phyloP scores from a whole-genome alignment of 352 stramenopile species.

The Globisporangium barbulae region DNA sequence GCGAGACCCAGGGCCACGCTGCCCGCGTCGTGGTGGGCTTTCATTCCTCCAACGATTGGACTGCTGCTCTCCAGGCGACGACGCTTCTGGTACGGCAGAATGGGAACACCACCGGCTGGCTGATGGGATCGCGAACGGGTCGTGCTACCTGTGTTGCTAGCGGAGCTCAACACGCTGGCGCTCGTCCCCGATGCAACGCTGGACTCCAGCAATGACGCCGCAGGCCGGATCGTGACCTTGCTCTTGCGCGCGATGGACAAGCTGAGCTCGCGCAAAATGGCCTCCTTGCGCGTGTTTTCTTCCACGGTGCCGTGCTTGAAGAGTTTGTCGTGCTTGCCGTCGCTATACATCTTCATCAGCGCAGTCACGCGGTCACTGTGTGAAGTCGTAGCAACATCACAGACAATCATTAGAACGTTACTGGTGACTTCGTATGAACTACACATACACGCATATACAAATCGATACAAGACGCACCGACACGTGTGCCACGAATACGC shows the following conservation, averaged over 20 bases:
- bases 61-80: constrained; percentile 4
- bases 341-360: constrained; percentile 75
- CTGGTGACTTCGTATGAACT: not conserved
- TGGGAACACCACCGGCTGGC: not conserved
- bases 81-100: constrained; percentile 17
- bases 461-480: constrained; percentile 33
- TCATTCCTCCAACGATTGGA: constrained; percentile 6
- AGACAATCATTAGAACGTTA: not conserved
- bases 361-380: constrained; percentile 67
- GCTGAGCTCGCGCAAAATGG: constrained; percentile 62
- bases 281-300: constrained; percentile 66
- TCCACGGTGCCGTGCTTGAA: constrained; percentile 76
- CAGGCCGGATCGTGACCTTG: constrained; percentile 30
- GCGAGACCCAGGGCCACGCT: not conserved
- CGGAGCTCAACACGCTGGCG: not conserved
- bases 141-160: not conserved
- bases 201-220: constrained; percentile 17
- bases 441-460: not conserved
- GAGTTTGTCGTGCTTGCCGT: constrained; percentile 80
- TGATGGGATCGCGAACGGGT: constrained; percentile 8
- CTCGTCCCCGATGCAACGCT: constrained; percentile 18
- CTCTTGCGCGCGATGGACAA: constrained; percentile 42
- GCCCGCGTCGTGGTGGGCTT: not conserved
- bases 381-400: not conserved
- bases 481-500: constrained; percentile 85